Percentiles rank a stretch among this genome's conserved stretches.
phyloP scores from a whole-genome alignment of 2,329 filamentous ascomycete species.

The Ceratocystis cacaofunesta region DNA sequence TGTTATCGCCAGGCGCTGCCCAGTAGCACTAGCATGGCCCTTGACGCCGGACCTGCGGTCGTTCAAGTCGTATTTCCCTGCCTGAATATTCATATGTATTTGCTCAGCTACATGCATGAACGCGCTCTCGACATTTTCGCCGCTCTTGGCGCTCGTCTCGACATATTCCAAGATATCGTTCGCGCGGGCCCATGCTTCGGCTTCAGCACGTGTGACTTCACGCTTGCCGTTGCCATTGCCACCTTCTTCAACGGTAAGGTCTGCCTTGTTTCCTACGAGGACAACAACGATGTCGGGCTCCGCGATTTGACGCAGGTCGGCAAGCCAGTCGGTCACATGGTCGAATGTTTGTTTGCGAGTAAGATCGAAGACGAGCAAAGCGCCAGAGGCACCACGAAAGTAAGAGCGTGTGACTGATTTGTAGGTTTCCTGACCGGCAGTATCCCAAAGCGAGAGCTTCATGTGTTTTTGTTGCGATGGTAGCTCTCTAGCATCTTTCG shows the following conservation, averaged over 20 bases:
- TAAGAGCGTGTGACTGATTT: constrained; percentile 91
- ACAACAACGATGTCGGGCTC: constrained; percentile 92
- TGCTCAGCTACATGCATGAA: constrained; percentile 88
- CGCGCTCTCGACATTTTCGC: constrained; percentile 82
- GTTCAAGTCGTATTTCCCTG: constrained; percentile 85
- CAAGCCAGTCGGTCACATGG: constrained; percentile 83
- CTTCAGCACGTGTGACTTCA: constrained; percentile 69
- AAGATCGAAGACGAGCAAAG: constrained; percentile 87
- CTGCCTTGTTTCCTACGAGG: constrained; percentile 87
- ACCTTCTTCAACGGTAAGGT: constrained; percentile 43
- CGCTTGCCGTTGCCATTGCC: constrained; percentile 36
- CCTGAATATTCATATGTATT: constrained; percentile 94
- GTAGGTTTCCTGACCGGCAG: constrained; percentile 92
- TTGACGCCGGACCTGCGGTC: constrained; percentile 88
- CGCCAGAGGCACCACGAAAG: constrained; percentile 61
- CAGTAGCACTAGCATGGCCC: constrained; percentile 39
- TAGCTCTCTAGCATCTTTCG: constrained; percentile 5
- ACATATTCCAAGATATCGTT: constrained; percentile 89
- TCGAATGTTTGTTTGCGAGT: constrained; percentile 70
- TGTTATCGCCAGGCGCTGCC: constrained; percentile 30
- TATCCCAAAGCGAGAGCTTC: constrained; percentile 93
- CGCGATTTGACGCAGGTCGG: constrained; percentile 85
- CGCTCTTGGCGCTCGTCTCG: constrained; percentile 90
- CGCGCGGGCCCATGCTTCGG: constrained; percentile 70
- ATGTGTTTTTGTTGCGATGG: constrained; percentile 52